A percentile compares a stretch with the other conserved stretches of the same genome.
Conservation (phyloP, 306 rosid species). For the Leucaena leucocephala region DNA sequence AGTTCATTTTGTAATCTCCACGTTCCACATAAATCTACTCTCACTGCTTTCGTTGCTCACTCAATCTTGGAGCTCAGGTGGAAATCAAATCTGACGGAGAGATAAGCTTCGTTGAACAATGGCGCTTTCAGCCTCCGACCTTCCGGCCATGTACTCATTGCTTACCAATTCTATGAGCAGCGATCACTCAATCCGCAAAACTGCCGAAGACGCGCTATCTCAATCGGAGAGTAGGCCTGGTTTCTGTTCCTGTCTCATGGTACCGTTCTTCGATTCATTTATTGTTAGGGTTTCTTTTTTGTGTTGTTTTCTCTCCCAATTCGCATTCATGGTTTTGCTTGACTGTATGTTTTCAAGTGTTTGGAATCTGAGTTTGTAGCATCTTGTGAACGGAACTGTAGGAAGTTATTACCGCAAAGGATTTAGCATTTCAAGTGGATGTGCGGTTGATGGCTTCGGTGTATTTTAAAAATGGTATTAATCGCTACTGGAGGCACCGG, state of each 20-base stretch:
- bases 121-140: conserved; percentile 77
- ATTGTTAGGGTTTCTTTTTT: conserved; percentile 46
- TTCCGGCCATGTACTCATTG: conserved; percentile 80
- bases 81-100: not conserved
- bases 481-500: conserved; percentile 85
- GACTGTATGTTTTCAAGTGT: not conserved
- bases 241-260: conserved; percentile 89
- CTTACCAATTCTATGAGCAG: conserved; percentile 80
- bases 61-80: not conserved
- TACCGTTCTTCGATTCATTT: conserved; percentile 24
- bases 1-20: not conserved
- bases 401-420: conserved; percentile 85
- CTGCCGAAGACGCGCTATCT: conserved; percentile 79
- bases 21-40: not conserved
- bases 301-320: not conserved
- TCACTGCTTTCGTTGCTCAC: not conserved
- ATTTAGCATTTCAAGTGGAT: conserved; percentile 75
- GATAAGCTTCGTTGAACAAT: conserved; percentile 34
- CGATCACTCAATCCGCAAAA: conserved; percentile 67
- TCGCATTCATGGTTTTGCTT: not conserved
- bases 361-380: conserved; percentile 37
- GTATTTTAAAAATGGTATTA: conserved; percentile 78
- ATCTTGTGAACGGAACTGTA: conserved; percentile 41
- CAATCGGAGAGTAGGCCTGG: conserved; percentile 86
- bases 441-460: conserved; percentile 90